Evolutionary conservation across 2,329 filamentous ascomycete species (phyloP).

Genomic region (Fusarium domesticum): DNA sequence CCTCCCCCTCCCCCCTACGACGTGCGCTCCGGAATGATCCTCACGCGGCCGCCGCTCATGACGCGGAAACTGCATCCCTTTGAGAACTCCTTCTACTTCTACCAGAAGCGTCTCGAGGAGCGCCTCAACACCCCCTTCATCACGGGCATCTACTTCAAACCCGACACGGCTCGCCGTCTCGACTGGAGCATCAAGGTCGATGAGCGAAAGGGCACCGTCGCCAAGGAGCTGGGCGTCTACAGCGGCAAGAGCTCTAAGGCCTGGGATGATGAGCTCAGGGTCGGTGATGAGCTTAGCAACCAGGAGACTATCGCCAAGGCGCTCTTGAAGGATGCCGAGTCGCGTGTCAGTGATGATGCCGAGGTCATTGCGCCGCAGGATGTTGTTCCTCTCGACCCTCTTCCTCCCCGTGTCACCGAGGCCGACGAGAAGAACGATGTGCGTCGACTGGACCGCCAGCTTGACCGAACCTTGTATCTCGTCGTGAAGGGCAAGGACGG

Average conservation of each 20-base stretch:
- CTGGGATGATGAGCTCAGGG: slow-evolving; percentile 89
- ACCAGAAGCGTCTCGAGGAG: slow-evolving; percentile 96
- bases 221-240: slow-evolving; percentile 83
- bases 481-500: slow-evolving; percentile 72
- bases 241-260: slow-evolving; percentile 64
- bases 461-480: slow-evolving; percentile 83
- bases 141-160: slow-evolving; percentile 92
- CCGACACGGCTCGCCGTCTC: slow-evolving; percentile 75
- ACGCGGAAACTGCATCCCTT: slow-evolving; percentile 82
- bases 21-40: slow-evolving; percentile 67
- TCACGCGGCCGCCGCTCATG: slow-evolving; percentile 83
- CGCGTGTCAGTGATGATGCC: slow-evolving; percentile 56
- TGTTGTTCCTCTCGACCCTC: slow-evolving; percentile 66
- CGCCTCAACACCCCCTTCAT: slow-evolving; percentile 84
- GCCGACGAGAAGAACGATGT: slow-evolving; percentile 75
- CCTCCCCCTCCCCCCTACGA: slow-evolving; percentile 39
- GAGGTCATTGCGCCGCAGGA: slow-evolving; percentile 57
- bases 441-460: slow-evolving; percentile 71
- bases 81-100: slow-evolving; percentile 91
- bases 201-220: slow-evolving; percentile 69
- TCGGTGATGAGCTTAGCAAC: slow-evolving; percentile 66
- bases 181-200: slow-evolving; percentile 88
- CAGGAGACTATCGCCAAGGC: slow-evolving; percentile 64
- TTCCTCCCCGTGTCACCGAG: slow-evolving; percentile 67
- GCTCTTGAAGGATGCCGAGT: slow-evolving; percentile 73